phyloP scores from a whole-genome alignment of 495 filamentous ascomycete genomes.

The Physcia stellaris region DNA sequence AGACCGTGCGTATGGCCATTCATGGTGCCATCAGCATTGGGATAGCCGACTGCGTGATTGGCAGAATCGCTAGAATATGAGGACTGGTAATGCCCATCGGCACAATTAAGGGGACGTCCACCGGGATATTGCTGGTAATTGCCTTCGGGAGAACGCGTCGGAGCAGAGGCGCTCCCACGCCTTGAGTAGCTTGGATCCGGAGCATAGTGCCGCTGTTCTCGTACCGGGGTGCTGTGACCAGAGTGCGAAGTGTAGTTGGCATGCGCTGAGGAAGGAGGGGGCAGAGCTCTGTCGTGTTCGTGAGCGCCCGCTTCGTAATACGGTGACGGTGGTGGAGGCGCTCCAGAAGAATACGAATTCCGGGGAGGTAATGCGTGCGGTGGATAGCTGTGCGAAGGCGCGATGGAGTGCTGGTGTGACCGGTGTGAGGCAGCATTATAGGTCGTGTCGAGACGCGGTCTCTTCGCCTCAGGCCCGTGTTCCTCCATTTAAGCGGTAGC shows the following conservation, averaged over 20 bases:
- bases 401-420: too few relatives aligned
- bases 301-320: slow-evolving; percentile 10
- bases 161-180: slow-evolving; percentile 13
- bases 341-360: too few relatives aligned
- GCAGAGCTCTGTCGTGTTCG: slow-evolving; percentile 12
- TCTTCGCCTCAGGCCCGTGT: too few relatives aligned
- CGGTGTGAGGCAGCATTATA: too few relatives aligned
- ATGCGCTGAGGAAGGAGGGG: slow-evolving; percentile 12
- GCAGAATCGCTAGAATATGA: slow-evolving; percentile 11
- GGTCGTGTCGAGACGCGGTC: too few relatives aligned
- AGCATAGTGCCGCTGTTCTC: slow-evolving; percentile 11
- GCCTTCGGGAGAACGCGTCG: slow-evolving; percentile 14
- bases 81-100: slow-evolving; percentile 11
- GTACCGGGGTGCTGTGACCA: slow-evolving; percentile 15
- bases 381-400: too few relatives aligned
- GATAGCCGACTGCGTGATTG: slow-evolving; percentile 5
- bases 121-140: slow-evolving; percentile 11
- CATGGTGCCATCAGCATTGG: slow-evolving; percentile 9
- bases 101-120: slow-evolving; percentile 11
- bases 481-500: too few relatives aligned
- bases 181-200: slow-evolving; percentile 13
- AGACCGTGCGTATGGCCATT: slow-evolving; percentile 15
- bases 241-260: slow-evolving; percentile 15
- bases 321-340: slow-evolving; percentile 12
- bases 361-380: too few relatives aligned